These are phyloP conservation scores for Durotheca rogersii DNA, from an alignment of 495 filamentous ascomycete species.

Conservation along the genomic window DNA sequence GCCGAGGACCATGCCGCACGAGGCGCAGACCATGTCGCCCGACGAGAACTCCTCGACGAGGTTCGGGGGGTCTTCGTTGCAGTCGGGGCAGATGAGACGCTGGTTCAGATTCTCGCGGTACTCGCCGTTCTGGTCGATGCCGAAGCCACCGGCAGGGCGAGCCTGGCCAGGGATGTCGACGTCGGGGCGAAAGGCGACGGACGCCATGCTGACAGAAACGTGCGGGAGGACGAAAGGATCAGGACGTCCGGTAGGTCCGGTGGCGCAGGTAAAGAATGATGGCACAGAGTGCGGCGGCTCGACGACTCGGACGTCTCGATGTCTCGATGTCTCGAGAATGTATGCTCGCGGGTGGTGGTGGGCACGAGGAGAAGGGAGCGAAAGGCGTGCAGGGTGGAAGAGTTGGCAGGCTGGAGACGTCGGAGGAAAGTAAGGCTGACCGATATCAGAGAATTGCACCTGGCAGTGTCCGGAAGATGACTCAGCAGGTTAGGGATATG, in stretches of 20 bases:
- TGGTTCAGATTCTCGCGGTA: constrained; percentile 71
- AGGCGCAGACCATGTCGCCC: constrained; percentile 89
- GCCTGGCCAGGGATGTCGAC: constrained; percentile 17
- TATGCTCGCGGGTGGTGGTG: too few species aligned
- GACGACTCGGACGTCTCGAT: too few species aligned
- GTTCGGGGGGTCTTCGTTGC: constrained; percentile 85
- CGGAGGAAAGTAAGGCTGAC: too few species aligned
- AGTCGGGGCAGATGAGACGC: constrained; percentile 81
- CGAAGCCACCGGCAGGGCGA: constrained; percentile 1
- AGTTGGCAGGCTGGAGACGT: too few species aligned
- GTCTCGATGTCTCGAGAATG: too few species aligned
- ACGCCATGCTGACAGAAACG: constrained; percentile 18
- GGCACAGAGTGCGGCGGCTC: too few species aligned
- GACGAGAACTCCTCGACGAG: constrained; percentile 88
- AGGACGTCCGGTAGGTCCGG: neutral
- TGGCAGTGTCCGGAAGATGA: too few species aligned
- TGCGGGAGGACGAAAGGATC: neutral
- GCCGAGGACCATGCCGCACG: constrained; percentile 87
- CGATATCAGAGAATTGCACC: too few species aligned
- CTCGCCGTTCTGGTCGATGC: constrained; percentile 15
- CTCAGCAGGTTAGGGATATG: too few species aligned
- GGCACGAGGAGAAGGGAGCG: too few species aligned
- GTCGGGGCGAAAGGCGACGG: constrained; percentile 16
- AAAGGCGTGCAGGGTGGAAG: too few species aligned
- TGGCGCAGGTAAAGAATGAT: neutral